Evolutionary conservation across 139 green algal genomes (phyloP).

Genomic region (Chlamydomonas incerta): DNA sequence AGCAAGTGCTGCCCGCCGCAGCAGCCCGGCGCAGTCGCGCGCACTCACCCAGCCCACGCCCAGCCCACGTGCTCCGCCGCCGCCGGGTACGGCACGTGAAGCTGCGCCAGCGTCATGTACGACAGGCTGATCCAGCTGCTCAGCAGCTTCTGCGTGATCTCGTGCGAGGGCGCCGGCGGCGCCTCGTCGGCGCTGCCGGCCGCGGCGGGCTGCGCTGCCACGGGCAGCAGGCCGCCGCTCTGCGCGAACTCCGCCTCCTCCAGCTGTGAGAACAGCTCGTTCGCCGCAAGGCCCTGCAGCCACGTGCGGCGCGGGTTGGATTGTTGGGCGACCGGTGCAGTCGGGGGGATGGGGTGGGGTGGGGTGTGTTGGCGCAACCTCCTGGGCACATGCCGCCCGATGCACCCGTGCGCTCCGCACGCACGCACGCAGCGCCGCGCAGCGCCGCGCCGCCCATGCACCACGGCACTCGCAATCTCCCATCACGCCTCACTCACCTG

Average conservation of each 20-base stretch:
- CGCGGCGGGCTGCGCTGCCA: background rate
- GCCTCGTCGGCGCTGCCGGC: background rate
- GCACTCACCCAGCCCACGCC: conserved; percentile 36
- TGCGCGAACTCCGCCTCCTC: conserved; percentile 61
- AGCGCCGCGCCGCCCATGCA: too few relatives aligned
- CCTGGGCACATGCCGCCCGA: too few relatives aligned
- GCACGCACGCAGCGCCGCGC: too few relatives aligned
- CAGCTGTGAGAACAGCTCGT: conserved; percentile 61
- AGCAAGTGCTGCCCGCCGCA: background rate
- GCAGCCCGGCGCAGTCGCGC: background rate
- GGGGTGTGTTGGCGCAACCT: background rate
- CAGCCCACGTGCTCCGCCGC: conserved; percentile 45
- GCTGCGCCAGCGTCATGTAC: conserved; percentile 77
- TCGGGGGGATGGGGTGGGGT: background rate
- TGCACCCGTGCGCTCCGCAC: too few relatives aligned
- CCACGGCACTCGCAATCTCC: too few relatives aligned
- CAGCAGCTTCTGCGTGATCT: conserved; percentile 56
- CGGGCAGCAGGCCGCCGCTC: conserved; percentile 58
- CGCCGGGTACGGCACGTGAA: conserved; percentile 78
- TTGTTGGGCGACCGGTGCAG: background rate
- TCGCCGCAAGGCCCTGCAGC: conserved; percentile 50
- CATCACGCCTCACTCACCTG: too few relatives aligned
- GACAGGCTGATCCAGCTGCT: conserved; percentile 63
- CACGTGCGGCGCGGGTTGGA: too few relatives aligned
- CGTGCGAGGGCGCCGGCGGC: background rate